Percentiles rank a stretch among this genome's conserved stretches.
These are phyloP conservation scores for Leucaena leucocephala DNA, from an alignment of 306 rosid genomes.

Conservation along the genomic window DNA sequence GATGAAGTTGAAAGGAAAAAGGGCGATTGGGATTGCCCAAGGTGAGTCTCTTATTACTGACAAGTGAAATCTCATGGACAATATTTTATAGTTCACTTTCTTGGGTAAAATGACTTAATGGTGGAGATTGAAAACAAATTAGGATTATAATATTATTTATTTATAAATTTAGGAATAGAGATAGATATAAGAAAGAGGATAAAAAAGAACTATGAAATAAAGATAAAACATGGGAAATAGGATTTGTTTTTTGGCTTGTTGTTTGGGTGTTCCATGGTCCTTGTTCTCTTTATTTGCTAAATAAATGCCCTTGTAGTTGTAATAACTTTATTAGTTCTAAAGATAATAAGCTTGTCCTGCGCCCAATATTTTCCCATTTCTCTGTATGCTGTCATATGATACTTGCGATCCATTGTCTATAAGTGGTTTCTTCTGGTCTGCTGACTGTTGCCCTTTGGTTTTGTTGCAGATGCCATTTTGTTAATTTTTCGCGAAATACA, in stretches of 20 bases:
- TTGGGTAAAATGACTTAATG: neutral
- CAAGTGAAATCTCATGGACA: conserved; percentile 13
- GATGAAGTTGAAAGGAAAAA: conserved; percentile 61
- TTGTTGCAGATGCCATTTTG: conserved; percentile 75
- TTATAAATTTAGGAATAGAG: too few relatives aligned
- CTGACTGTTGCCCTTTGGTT: conserved; percentile 39
- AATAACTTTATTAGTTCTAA: neutral
- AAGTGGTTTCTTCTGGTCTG: conserved; percentile 24
- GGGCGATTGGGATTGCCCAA: conserved; percentile 90
- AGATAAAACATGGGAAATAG: neutral
- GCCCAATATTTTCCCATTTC: neutral
- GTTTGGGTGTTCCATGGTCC: conserved; percentile 8
- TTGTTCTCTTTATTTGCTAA: neutral
- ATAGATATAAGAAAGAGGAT: too few relatives aligned
- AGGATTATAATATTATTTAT: too few relatives aligned
- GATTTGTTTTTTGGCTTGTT: neutral
- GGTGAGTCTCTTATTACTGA: conserved; percentile 51
- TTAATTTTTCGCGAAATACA: conserved; percentile 76
- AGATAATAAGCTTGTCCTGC: neutral
- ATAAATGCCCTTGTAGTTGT: neutral
- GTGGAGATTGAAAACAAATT: too few relatives aligned
- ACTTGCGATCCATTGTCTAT: conserved; percentile 18
- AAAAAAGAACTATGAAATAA: too few relatives aligned
- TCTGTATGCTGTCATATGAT: conserved; percentile 28
- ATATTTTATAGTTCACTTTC: neutral